These are phyloP conservation scores for Wickerhamomyces pijperi DNA, from an alignment of 805 yeast genomes.

Conservation along the genomic window DNA sequence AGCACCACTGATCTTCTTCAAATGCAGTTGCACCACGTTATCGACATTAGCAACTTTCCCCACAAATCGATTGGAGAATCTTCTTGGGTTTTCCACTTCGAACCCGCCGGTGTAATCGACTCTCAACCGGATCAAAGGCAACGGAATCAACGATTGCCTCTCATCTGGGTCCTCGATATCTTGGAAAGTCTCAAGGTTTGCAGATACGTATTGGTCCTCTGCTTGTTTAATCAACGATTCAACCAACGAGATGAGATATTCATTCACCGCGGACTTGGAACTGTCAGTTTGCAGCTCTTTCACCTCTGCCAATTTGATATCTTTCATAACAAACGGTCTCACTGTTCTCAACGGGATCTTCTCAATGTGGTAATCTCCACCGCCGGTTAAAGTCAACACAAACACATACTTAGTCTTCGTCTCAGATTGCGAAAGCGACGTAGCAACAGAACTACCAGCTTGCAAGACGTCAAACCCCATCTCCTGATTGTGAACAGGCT, in stretches of 20 bases:
- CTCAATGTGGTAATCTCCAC: slow-evolving; percentile 39
- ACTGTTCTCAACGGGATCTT: slow-evolving; percentile 58
- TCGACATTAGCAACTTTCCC: slow-evolving; percentile 87
- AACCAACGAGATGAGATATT: slow-evolving; percentile 51
- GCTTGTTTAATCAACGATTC: slow-evolving; percentile 59
- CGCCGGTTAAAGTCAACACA: slow-evolving; percentile 52
- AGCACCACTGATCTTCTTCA: slow-evolving; percentile 25
- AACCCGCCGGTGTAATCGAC: slow-evolving; percentile 88
- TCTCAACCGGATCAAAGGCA: slow-evolving; percentile 72
- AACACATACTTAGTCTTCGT: slow-evolving; percentile 65
- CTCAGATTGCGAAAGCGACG: slow-evolving; percentile 81
- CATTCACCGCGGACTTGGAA: slow-evolving; percentile 46
- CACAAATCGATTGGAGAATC: slow-evolving; percentile 84
- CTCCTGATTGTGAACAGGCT: slow-evolving; percentile 40
- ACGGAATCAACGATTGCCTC: slow-evolving; percentile 32
- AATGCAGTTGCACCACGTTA: slow-evolving; percentile 66
- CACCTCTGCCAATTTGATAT: slow-evolving; percentile 40
- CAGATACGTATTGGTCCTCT: slow-evolving; percentile 31
- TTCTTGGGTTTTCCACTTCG: slow-evolving; percentile 82
- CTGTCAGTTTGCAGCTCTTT: slow-evolving; percentile 49
- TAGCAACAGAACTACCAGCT: slow-evolving; percentile 91
- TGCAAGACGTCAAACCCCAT: slow-evolving; percentile 72
- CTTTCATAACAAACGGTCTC: slow-evolving; percentile 73
- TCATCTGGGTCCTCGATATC: not conserved
- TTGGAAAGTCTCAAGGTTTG: slow-evolving; percentile 15